A percentile compares a stretch with the other conserved stretches of the same genome.
Conservation (phyloP, 2,329 filamentous ascomycete genomes). For the Arthrobotrys conoides region DNA sequence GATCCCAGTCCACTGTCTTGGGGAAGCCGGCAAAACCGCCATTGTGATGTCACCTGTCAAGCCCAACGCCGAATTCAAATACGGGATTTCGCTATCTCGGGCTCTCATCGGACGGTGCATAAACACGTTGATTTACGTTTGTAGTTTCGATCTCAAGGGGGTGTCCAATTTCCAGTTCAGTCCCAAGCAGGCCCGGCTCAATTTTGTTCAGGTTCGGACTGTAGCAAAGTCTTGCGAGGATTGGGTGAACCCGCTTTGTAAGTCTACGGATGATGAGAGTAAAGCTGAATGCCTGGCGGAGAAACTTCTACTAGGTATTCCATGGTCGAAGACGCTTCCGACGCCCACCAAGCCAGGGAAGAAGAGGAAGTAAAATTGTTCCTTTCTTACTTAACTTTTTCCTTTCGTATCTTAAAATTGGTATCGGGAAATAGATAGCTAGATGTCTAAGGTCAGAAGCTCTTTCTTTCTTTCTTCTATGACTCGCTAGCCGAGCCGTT, state of each 20-base stretch:
- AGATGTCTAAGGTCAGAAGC: neutral
- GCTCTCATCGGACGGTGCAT: neutral
- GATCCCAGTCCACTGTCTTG: conserved; percentile 27
- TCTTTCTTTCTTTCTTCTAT: neutral
- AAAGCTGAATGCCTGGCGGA: conserved; percentile 33
- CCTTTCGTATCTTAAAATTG: neutral
- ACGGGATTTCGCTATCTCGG: conserved; percentile 18
- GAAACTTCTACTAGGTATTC: conserved; percentile 34
- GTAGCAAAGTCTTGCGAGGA: neutral
- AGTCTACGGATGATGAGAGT: conserved; percentile 30
- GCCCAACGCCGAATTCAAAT: conserved; percentile 4
- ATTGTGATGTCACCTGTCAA: neutral
- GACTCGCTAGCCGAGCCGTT: conserved; percentile 10
- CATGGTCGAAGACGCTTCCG: conserved; percentile 15
- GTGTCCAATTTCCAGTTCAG: neutral
- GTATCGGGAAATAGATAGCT: neutral
- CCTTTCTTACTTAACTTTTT: no score
- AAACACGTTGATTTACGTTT: neutral
- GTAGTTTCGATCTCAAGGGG: neutral
- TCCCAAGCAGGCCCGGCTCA: conserved; percentile 5
- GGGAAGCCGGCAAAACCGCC: neutral
- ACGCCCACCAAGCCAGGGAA: conserved; percentile 12
- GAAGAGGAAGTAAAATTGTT: neutral
- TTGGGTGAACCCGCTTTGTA: conserved; percentile 26
- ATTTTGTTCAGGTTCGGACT: neutral